These are phyloP conservation scores for Blumeriella jaapii DNA, from an alignment of 2,329 filamentous ascomycete genomes.

Conservation along the genomic window DNA sequence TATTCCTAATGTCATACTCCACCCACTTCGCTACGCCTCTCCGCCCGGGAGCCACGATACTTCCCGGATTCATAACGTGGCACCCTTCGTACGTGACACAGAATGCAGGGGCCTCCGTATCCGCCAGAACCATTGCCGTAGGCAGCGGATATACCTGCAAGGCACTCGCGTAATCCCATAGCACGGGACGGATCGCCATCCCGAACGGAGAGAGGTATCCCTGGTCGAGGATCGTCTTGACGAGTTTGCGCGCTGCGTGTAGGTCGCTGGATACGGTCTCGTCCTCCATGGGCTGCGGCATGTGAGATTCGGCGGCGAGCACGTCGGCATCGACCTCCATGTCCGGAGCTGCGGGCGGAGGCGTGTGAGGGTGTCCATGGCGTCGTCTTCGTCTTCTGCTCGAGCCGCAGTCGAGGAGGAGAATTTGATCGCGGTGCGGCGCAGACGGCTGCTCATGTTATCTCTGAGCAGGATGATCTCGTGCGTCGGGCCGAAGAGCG, in stretches of 20 bases:
- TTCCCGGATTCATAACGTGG: conserved; percentile 87
- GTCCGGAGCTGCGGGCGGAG: conserved; percentile 8
- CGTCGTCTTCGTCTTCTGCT: conserved; percentile 24
- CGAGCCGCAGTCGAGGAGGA: conserved; percentile 33
- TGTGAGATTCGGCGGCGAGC: conserved; percentile 13
- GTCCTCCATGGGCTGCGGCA: conserved; percentile 7
- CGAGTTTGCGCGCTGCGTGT: conserved; percentile 59
- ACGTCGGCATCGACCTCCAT: conserved; percentile 36
- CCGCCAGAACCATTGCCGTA: conserved; percentile 70
- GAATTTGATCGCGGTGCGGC: conserved; percentile 65
- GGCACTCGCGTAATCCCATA: conserved; percentile 76
- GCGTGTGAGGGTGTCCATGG: conserved; percentile 19
- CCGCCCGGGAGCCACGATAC: conserved; percentile 57
- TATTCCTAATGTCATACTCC: conserved; percentile 58
- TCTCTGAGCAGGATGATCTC: conserved; percentile 84
- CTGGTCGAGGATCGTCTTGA: conserved; percentile 87
- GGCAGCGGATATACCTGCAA: conserved; percentile 82
- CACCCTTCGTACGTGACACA: conserved; percentile 89
- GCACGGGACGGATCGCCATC: conserved; percentile 63
- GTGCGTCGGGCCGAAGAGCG: conserved; percentile 75
- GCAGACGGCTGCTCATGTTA: conserved; percentile 68
- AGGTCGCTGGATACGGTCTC: conserved; percentile 24
- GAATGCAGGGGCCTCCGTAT: conserved; percentile 72
- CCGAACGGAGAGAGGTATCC: conserved; percentile 82
- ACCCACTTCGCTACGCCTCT: conserved; percentile 68